phyloP scores from a whole-genome alignment of 208 protist species.

The Herpetomonas muscarum region DNA sequence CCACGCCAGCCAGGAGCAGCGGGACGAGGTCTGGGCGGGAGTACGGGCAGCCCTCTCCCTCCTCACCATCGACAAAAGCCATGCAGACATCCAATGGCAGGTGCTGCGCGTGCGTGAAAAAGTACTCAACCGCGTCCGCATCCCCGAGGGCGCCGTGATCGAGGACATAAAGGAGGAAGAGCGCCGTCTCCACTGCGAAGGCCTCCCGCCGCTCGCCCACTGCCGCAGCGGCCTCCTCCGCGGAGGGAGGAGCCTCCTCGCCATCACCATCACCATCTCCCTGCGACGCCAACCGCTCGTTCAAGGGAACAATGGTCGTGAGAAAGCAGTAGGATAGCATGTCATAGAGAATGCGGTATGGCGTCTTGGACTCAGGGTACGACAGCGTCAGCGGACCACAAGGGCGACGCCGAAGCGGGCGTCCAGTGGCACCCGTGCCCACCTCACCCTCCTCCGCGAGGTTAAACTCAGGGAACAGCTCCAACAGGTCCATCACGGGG shows the following conservation, averaged over 20 bases:
- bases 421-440: background rate
- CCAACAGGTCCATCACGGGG: conserved; percentile 10
- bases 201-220: background rate
- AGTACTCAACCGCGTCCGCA: background rate
- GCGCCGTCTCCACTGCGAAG: conserved; percentile 20
- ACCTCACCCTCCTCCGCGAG: background rate
- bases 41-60: background rate
- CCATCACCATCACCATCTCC: background rate
- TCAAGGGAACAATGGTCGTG: background rate
- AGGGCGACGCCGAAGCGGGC: too few species aligned
- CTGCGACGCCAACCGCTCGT: conserved; percentile 3
- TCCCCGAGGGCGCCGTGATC: conserved; percentile 3
- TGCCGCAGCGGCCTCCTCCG: background rate
- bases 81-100: conserved; percentile 15
- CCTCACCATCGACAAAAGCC: conserved; percentile 1
- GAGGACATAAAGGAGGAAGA: conserved; percentile 21
- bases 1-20: conserved; percentile 16
- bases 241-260: background rate
- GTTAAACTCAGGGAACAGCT: conserved; percentile 22
- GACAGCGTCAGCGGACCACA: background rate
- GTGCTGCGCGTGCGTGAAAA: background rate
- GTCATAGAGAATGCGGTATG: background rate
- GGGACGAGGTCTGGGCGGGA: conserved; percentile 7
- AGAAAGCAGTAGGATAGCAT: background rate
- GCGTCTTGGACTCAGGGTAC: background rate